Evolutionary conservation across 345 rosid species (phyloP), one percentile per base, ranked within the genome.

Genomic region (Raphanus sativus): DNA sequence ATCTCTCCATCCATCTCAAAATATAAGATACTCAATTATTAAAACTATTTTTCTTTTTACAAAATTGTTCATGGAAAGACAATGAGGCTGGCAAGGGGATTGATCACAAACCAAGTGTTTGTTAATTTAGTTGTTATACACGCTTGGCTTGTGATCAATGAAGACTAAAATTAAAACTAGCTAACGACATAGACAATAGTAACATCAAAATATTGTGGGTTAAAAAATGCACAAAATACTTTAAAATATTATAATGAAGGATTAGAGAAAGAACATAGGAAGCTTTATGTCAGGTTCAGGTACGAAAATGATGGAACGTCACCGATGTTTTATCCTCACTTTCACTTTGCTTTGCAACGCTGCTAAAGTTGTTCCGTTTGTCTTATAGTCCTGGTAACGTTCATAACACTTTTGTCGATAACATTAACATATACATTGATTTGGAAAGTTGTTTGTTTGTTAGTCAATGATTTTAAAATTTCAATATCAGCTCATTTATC

Each of bases 271-370:
- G 30, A 61, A 76, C 79, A 76, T 69, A 25, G 63, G 63, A 68
- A 76, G 74, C 79, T 76, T 62, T 75, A 45, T 55, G 65, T 36
- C 75, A 77, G 75, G 48, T 54, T 70, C 64, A 69, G 63, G 80
- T 58, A 62, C 64, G 70, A 77, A 77, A 77, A 77, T 34, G 80
- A 77, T 69, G 70, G 80, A 70, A 70, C 80, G 70, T 63, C 55
- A 62, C 71, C 28, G 65, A 63, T 70, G 75, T 70, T 77, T 52
- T 63, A 17, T 63, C 70, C 65, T 50, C 70, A 69, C 56, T 62
- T 76, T 52, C 70, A 54, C 59, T 70, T 77, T 70, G 74, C 56
- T 70, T 33, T 52, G 42, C 38, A 69, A 36, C 70, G 34, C 50
- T 76, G 62, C 33, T 4, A 40, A 59, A 75, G 33, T 60, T 68